Conservation (phyloP, 2,329 filamentous ascomycete species). For the Epicoccum nigrum region DNA sequence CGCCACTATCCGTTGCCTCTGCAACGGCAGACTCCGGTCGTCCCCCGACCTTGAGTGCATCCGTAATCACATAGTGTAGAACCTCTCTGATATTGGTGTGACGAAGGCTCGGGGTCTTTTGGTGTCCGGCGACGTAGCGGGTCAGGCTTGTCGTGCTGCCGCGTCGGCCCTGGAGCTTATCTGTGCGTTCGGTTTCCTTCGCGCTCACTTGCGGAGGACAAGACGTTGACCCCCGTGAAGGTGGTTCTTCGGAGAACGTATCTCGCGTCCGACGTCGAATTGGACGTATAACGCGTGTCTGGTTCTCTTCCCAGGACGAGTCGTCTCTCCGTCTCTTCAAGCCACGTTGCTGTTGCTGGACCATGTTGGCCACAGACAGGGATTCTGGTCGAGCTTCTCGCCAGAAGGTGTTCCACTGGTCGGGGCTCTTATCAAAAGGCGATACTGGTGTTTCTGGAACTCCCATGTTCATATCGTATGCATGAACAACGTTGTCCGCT, state of each 20-base stretch:
- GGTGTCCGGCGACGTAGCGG: slow-evolving; percentile 47
- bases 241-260: slow-evolving; percentile 40
- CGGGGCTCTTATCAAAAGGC: slow-evolving; percentile 43
- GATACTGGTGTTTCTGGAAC: slow-evolving; percentile 67
- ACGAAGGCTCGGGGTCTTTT: slow-evolving; percentile 54
- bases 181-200: slow-evolving; percentile 25
- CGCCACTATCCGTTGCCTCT: slow-evolving; percentile 54
- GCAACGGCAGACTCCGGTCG: slow-evolving; percentile 59
- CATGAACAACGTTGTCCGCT: slow-evolving; percentile 76
- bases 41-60: slow-evolving; percentile 59
- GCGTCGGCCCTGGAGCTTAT: slow-evolving; percentile 25
- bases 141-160: slow-evolving; percentile 38
- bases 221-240: slow-evolving; percentile 23
- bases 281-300: slow-evolving; percentile 32
- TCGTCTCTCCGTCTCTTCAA: slow-evolving; percentile 54
- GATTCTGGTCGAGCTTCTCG: slow-evolving; percentile 52
- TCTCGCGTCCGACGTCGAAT: slow-evolving; percentile 36
- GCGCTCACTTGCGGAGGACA: slow-evolving; percentile 19
- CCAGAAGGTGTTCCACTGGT: slow-evolving; percentile 36
- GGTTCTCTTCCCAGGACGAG: slow-evolving; percentile 33
- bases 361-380: slow-evolving; percentile 51
- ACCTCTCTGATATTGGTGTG: slow-evolving; percentile 57
- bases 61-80: slow-evolving; percentile 59
- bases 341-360: slow-evolving; percentile 46
- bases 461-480: slow-evolving; percentile 77